phyloP scores from a whole-genome alignment of 2,329 filamentous ascomycete genomes.

The Calonectria leucothoes region DNA sequence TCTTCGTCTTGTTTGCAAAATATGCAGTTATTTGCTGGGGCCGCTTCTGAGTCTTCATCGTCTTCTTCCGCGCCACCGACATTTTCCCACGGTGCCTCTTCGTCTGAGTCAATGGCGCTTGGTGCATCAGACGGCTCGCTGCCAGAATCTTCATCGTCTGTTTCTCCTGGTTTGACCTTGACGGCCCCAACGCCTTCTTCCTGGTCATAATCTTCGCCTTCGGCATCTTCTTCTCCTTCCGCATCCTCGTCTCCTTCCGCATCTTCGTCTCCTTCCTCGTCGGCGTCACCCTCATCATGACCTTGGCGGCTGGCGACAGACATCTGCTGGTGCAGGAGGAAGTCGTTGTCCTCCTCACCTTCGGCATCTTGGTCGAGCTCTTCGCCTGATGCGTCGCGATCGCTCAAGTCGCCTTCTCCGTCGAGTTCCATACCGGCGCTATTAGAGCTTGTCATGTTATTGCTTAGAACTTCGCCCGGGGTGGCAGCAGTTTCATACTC shows the following conservation, averaged over 20 bases:
- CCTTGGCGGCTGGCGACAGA: not conserved
- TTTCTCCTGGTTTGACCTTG: slow-evolving; percentile 65
- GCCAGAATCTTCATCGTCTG: slow-evolving; percentile 64
- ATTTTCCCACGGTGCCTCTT: slow-evolving; percentile 61
- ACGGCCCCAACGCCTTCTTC: slow-evolving; percentile 68
- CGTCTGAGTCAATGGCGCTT: slow-evolving; percentile 61
- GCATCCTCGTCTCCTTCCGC: slow-evolving; percentile 48
- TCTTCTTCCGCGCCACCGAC: slow-evolving; percentile 69
- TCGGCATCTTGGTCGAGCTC: slow-evolving; percentile 57
- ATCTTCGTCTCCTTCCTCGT: slow-evolving; percentile 47
- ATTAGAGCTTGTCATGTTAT: slow-evolving; percentile 32
- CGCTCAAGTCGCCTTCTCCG: slow-evolving; percentile 51
- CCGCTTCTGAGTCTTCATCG: slow-evolving; percentile 67
- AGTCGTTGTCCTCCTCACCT: slow-evolving; percentile 54
- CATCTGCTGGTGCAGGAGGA: slow-evolving; percentile 42
- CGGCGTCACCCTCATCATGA: slow-evolving; percentile 37
- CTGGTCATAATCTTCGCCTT: slow-evolving; percentile 53
- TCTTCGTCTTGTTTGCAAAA: slow-evolving; percentile 89
- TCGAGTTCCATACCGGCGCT: slow-evolving; percentile 26
- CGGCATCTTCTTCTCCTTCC: slow-evolving; percentile 44
- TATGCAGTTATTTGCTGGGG: slow-evolving; percentile 63
- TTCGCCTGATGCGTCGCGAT: slow-evolving; percentile 54
- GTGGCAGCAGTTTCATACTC: slow-evolving; percentile 53
- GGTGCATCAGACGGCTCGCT: slow-evolving; percentile 54
- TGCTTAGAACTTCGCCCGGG: slow-evolving; percentile 42